Conservation (phyloP, 805 yeast genomes). For the Metschnikowia peoriensis region DNA sequence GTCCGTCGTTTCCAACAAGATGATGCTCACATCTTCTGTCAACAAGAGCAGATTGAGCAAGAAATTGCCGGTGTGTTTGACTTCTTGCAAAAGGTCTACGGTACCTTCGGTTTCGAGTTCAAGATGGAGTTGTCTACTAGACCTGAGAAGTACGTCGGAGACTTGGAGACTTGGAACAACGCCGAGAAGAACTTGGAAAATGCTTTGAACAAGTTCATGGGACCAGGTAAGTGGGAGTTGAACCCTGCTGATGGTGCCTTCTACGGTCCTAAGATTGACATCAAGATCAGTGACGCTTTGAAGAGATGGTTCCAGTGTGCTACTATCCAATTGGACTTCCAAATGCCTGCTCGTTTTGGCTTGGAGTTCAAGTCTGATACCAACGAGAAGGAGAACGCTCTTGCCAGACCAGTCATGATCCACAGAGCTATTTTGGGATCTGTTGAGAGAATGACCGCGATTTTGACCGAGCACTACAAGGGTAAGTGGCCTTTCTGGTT, state of each 20-base stretch:
- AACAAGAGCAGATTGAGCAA: slow-evolving; percentile 80
- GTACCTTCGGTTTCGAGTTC: slow-evolving; percentile 91
- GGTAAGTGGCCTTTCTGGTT: slow-evolving; percentile 99
- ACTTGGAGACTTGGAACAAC: slow-evolving; percentile 85
- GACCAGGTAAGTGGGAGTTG: slow-evolving; percentile 87
- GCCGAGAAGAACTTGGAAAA: slow-evolving; percentile 85
- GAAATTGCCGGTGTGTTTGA: slow-evolving; percentile 86
- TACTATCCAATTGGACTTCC: slow-evolving; percentile 98
- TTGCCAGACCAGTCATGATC: slow-evolving; percentile 94
- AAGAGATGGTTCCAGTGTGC: slow-evolving; percentile 99
- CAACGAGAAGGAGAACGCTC: slow-evolving; percentile 55
- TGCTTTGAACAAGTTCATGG: slow-evolving; percentile 73
- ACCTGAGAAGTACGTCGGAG: slow-evolving; percentile 96
- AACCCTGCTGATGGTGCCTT: slow-evolving; percentile 98
- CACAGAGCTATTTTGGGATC: slow-evolving; percentile 99
- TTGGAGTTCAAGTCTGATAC: slow-evolving; percentile 71
- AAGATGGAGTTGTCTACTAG: slow-evolving; percentile 96
- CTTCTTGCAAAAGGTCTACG: slow-evolving; percentile 81
- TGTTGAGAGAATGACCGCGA: slow-evolving; percentile 98
- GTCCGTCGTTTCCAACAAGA: slow-evolving; percentile 99
- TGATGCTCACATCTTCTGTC: slow-evolving; percentile 97
- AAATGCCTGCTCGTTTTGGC: slow-evolving; percentile 91
- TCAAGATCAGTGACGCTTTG: slow-evolving; percentile 90
- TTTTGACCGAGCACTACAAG: slow-evolving; percentile 94
- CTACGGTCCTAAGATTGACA: slow-evolving; percentile 95